Percentiles rank a stretch among this genome's conserved stretches.
phyloP scores from a whole-genome alignment of 2,329 filamentous ascomycete species.

The Cryoendolithus antarcticus region DNA sequence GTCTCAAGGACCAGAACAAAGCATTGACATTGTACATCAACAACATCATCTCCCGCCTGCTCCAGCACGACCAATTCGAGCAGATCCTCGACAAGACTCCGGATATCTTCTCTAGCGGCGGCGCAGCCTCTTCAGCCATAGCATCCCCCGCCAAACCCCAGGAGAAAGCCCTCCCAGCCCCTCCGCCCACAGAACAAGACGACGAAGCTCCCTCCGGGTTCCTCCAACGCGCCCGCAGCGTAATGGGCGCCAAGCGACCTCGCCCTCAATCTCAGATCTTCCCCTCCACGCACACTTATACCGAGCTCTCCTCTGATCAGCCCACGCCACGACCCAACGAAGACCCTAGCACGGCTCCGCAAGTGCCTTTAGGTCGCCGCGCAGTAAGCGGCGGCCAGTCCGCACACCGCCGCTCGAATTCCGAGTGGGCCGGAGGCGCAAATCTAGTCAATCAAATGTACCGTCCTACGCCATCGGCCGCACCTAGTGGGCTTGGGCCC shows the following conservation, averaged over 20 bases:
- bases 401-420: no score
- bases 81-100: slow-evolving; percentile 76
- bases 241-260: slow-evolving; percentile 34
- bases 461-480: no score
- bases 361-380: slow-evolving; percentile 51
- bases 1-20: slow-evolving; percentile 87
- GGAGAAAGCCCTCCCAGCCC: slow-evolving; percentile 58
- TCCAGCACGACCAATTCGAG: slow-evolving; percentile 92
- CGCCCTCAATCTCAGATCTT: slow-evolving; percentile 23
- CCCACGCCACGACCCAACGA: slow-evolving; percentile 23
- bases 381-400: no score
- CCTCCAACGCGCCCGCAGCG: slow-evolving; percentile 48
- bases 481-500: slow-evolving; percentile 8
- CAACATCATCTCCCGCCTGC: slow-evolving; percentile 91
- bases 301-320: background rate
- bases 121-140: slow-evolving; percentile 2
- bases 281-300: slow-evolving; percentile 9
- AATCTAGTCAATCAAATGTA: no score
- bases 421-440: slow-evolving; percentile 39
- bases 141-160: slow-evolving; percentile 34
- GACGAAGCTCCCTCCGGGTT: slow-evolving; percentile 28
- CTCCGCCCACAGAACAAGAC: slow-evolving; percentile 40
- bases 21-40: slow-evolving; percentile 96
- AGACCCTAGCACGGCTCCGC: slow-evolving; percentile 63
- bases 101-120: slow-evolving; percentile 24